Percentiles rank a stretch among this genome's conserved stretches.
Conservation (phyloP, 371 early-diverging fungal species). For the Saksenaea oblongispora region DNA sequence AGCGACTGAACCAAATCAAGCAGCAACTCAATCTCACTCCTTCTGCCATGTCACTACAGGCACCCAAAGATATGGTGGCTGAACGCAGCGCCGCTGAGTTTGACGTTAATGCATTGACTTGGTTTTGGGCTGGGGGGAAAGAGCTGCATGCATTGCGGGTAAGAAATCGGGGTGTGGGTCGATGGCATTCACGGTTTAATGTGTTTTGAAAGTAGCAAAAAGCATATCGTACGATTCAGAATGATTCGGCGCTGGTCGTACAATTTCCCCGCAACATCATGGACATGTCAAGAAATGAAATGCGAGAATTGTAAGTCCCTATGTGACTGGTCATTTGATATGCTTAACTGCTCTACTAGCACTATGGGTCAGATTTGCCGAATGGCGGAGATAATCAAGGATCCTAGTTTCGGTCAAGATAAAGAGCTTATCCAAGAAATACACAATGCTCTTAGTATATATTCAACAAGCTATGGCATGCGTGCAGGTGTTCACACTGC, state of each 20-base stretch:
- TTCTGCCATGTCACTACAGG: slow-evolving; percentile 33
- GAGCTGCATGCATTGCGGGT: slow-evolving; percentile 42
- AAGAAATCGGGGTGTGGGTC: too few relatives aligned
- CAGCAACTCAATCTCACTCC: slow-evolving; percentile 31
- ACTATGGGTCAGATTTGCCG: slow-evolving; percentile 63
- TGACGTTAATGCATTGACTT: slow-evolving; percentile 48
- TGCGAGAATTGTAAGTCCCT: slow-evolving; percentile 56
- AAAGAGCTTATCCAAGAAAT: slow-evolving; percentile 16
- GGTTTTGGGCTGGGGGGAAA: slow-evolving; percentile 50
- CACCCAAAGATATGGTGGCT: slow-evolving; percentile 43
- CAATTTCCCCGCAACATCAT: slow-evolving; percentile 54
- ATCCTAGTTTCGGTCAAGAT: slow-evolving; percentile 9
- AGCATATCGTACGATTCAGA: slow-evolving; percentile 53
- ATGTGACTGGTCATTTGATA: background rate
- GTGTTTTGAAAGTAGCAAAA: slow-evolving; percentile 22
- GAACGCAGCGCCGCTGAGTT: slow-evolving; percentile 59
- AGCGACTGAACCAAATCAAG: slow-evolving; percentile 30
- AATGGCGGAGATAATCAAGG: slow-evolving; percentile 22
- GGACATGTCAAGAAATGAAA: slow-evolving; percentile 54
- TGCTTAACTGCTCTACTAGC: slow-evolving; percentile 18
- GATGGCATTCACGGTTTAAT: too few relatives aligned
- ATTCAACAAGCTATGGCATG: slow-evolving; percentile 67
- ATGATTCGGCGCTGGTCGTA: slow-evolving; percentile 60
- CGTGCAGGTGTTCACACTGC: slow-evolving; percentile 62
- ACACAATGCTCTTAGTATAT: slow-evolving; percentile 27